Evolutionary conservation across 1,284 basidiomycete species (phyloP).

Genomic region (Inonotus obliquus): DNA sequence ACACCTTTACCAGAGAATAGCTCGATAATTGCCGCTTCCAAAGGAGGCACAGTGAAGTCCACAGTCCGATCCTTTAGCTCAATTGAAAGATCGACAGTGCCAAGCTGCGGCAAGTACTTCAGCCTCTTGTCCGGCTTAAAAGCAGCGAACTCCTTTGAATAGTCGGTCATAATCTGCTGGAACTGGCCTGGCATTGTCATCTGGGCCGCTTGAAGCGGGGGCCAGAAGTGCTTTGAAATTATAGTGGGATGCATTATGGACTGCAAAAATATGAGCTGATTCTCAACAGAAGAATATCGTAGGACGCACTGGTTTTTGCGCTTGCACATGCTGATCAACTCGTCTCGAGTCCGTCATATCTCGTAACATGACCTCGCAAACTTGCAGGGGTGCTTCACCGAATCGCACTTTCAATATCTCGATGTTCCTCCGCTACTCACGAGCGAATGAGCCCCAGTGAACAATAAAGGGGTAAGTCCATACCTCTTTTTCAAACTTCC

Average conservation of each 20-base stretch:
- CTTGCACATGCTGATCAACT: conserved; percentile 80
- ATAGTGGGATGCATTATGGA: conserved; percentile 80
- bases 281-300: neutral
- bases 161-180: conserved; percentile 62
- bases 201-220: conserved; percentile 66
- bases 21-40: conserved; percentile 88
- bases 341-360: conserved; percentile 93
- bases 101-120: conserved; percentile 82
- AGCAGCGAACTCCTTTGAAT: conserved; percentile 68
- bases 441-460: neutral
- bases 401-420: conserved; percentile 93
- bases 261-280: conserved; percentile 31
- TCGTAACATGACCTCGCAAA: conserved; percentile 94
- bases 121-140: conserved; percentile 91
- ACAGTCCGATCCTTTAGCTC: conserved; percentile 77
- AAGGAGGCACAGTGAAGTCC: conserved; percentile 72
- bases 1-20: conserved; percentile 71
- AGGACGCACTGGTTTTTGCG: conserved; percentile 53
- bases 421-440: conserved; percentile 73
- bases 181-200: conserved; percentile 83
- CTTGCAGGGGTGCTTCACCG: conserved; percentile 84
- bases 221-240: conserved; percentile 94
- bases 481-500: conserved; percentile 82
- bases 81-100: conserved; percentile 73
- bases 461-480: conserved; percentile 21